Conservation (phyloP, 2,329 filamentous ascomycete genomes). For the Colletotrichum chrysophilum region DNA sequence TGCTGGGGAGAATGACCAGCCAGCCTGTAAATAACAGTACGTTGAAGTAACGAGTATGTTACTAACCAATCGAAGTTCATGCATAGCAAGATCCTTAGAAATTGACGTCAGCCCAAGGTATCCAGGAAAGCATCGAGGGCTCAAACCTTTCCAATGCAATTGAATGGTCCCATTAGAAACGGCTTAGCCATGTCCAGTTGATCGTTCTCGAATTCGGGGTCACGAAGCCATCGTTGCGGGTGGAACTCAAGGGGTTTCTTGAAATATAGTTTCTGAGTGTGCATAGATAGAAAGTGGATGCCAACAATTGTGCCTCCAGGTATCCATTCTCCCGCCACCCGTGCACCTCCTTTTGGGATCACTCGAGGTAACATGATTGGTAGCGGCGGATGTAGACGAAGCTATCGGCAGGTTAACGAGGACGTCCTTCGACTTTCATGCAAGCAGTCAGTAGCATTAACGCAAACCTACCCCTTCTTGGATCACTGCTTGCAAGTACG, state of each 20-base stretch:
- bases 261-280: neutral
- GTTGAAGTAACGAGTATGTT: neutral
- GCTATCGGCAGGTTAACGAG: neutral
- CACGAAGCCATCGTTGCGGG: conserved; percentile 47
- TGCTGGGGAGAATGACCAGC: too few species aligned
- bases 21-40: too few species aligned
- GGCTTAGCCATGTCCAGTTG: neutral
- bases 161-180: conserved; percentile 37
- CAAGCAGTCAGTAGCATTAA: neutral
- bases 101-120: neutral
- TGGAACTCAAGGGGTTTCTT: conserved; percentile 33
- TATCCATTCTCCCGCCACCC: neutral
- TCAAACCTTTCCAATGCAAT: conserved; percentile 47
- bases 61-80: neutral
- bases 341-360: neutral
- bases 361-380: neutral
- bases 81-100: neutral
- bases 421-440: neutral
- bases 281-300: neutral
- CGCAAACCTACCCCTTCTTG: neutral
- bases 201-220: neutral
- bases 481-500: neutral
- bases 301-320: neutral
- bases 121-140: fast-evolving
- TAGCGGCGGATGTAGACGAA: neutral